Evolutionary conservation across 1,139 yeast species (phyloP).

Genomic region (Nadsonia starkeyi-henricii): DNA sequence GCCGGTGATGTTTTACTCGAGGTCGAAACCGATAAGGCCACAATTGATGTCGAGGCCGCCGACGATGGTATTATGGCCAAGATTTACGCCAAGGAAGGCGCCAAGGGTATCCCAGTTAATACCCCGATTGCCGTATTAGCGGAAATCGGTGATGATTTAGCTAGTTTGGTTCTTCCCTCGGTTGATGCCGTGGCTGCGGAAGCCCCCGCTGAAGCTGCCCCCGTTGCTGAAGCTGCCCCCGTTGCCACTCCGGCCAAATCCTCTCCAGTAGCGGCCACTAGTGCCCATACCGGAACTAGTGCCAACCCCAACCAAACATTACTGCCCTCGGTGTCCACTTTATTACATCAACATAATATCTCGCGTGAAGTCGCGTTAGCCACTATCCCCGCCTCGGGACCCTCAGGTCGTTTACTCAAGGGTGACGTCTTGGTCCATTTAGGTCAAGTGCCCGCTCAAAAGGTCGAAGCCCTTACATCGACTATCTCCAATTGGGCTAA

Average conservation of each 20-base stretch:
- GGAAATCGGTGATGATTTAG: conserved; percentile 73
- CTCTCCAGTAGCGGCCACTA: conserved; percentile 5
- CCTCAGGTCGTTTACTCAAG: conserved; percentile 70
- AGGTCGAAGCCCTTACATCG: conserved; percentile 39
- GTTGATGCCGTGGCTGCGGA: conserved; percentile 16
- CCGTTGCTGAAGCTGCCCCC: conserved; percentile 8
- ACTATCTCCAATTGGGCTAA: conserved; percentile 46
- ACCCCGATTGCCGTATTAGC: conserved; percentile 77
- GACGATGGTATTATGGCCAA: conserved; percentile 86
- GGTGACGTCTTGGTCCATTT: conserved; percentile 83
- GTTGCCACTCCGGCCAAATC: conserved; percentile 6
- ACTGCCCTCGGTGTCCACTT: conserved; percentile 66
- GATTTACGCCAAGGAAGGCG: conserved; percentile 56
- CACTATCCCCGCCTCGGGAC: conserved; percentile 76
- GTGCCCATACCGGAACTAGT: conserved; percentile 10
- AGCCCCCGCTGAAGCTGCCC: conserved; percentile 9
- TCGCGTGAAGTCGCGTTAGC: conserved; percentile 53
- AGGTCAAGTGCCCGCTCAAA: conserved; percentile 50
- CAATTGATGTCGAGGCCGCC: conserved; percentile 83
- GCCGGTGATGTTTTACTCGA: conserved; percentile 84
- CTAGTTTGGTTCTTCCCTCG: conserved; percentile 46
- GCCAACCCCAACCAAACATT: conserved; percentile 56
- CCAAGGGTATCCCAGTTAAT: conserved; percentile 73
- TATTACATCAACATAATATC: conserved; percentile 49
- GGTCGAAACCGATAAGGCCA: conserved; percentile 89